Conservation (phyloP, 495 filamentous ascomycete genomes). For the Polyplosphaeria fusca region DNA sequence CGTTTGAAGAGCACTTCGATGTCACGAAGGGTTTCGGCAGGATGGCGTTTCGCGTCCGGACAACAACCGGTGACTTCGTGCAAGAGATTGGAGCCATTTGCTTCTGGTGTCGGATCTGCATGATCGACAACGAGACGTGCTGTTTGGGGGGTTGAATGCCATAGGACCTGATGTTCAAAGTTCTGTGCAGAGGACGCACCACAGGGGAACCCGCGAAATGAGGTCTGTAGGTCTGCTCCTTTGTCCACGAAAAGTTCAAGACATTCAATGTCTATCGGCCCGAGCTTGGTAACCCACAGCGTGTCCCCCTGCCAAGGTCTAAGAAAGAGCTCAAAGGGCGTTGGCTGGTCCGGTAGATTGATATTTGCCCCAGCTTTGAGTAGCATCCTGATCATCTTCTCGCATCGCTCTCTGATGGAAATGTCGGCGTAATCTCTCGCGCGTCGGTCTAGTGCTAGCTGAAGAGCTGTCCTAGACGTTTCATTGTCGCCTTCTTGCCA, state of each 20-base stretch:
- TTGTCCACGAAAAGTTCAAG: conserved; percentile 21
- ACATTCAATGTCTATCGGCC: conserved; percentile 6
- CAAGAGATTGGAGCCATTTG: conserved; percentile 20
- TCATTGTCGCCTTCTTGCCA: conserved; percentile 4
- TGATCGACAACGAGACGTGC: conserved; percentile 22
- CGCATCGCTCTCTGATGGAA: conserved; percentile 2
- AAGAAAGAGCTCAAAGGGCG: conserved; percentile 25
- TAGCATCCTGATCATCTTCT: conserved; percentile 28
- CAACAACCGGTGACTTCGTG: conserved; percentile 26
- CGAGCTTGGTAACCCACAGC: conserved; percentile 12
- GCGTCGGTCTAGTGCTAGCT: conserved; percentile 22
- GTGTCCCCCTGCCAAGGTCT: conserved; percentile 22
- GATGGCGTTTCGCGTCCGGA: conserved; percentile 27
- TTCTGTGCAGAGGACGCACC: conserved; percentile 1
- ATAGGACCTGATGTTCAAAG: conserved; percentile 28
- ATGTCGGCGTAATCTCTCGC: conserved; percentile 1
- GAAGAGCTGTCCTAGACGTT: conserved; percentile 23
- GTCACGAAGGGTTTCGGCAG: conserved; percentile 25
- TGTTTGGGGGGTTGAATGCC: conserved; percentile 18
- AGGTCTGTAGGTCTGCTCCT: conserved; percentile 12
- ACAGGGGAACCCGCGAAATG: conserved; percentile 17
- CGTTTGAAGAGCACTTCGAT: conserved; percentile 23
- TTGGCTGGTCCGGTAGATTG: neutral
- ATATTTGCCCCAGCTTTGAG: conserved; percentile 33
- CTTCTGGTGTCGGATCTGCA: conserved; percentile 9